Evolutionary conservation across 1,284 basidiomycete species (phyloP), one percentile per base, ranked within the genome.

Genomic region (Somion occarium): DNA sequence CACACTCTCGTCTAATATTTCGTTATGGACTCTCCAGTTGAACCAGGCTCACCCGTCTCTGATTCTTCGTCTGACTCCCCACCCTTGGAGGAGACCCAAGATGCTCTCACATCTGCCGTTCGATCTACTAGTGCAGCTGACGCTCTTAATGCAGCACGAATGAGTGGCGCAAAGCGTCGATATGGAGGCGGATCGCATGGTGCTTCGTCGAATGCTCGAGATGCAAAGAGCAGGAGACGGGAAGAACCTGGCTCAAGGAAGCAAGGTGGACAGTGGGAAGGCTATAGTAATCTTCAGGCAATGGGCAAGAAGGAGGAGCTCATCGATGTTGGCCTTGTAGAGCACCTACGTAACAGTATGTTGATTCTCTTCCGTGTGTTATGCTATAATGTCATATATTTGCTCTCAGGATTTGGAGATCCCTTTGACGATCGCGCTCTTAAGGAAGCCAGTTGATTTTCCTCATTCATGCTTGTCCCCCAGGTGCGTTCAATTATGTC

Each of bases 321-420:
- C 38, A 56, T 76, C 11, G 74, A 76, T 49, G 12, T 54, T 19
- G 47, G 57, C 13, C 49, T 76, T 26, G 67, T 70, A 5, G 74
- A 76, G 13, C 58, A 61, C 46, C 59, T 75, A 41, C 69, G 71
- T 57, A 61, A 64, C 56, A 67, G 74, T 77, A 47, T 41, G 70
- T 15, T 34, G 30, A 34, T 7, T 34, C 25, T 24, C 37, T 39
- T 15, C 38, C 9, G 1, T 49, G 25, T 23, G 27, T 3, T 18
- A 15, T 26, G 47, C 19, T 22, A 5, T 9, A 1, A 19, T 24
- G 27, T 48, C 18, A 53, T 30, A 27, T 46, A 24, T 12, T 26
- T 51, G 23, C 15, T 12, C 26, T 30, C 56, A 76, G 74, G 70
- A 50, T 73, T 77, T 44, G 75, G 75, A 27, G 75, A 76, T 54